These are phyloP conservation scores for Peronospora destructor DNA, from an alignment of 352 stramenopile genomes.

Conservation along the genomic window DNA sequence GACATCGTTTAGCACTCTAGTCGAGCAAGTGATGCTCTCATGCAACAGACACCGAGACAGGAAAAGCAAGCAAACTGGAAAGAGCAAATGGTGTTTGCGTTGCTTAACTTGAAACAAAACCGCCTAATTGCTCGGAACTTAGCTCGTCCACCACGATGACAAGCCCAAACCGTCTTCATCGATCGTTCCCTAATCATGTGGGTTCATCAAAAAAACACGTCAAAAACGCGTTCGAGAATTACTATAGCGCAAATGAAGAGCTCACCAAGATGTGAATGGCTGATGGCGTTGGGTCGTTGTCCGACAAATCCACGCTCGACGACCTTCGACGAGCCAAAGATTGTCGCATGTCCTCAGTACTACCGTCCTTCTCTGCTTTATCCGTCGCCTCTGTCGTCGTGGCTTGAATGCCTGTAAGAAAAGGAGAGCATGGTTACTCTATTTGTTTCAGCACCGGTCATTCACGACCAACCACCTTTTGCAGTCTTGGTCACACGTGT, in stretches of 20 bases:
- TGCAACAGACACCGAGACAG: slow-evolving; percentile 20
- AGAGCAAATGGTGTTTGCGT: slow-evolving; percentile 10
- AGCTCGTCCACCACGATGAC: slow-evolving; percentile 74
- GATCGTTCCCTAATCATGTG: slow-evolving; percentile 62
- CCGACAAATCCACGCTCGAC: slow-evolving; percentile 79
- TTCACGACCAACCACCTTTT: slow-evolving; percentile 31
- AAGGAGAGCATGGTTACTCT: background rate
- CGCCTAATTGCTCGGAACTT: slow-evolving; percentile 4
- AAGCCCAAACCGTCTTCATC: slow-evolving; percentile 79
- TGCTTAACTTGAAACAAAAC: slow-evolving; percentile 7
- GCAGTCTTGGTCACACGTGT: slow-evolving; percentile 85
- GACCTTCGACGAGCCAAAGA: slow-evolving; percentile 62
- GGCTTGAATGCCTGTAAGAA: slow-evolving; percentile 61
- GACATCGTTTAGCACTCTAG: slow-evolving; percentile 3
- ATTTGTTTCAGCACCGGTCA: background rate
- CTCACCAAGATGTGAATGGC: slow-evolving; percentile 78
- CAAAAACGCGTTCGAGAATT: background rate
- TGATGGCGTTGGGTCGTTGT: slow-evolving; percentile 74
- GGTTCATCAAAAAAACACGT: background rate
- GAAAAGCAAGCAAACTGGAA: slow-evolving; percentile 7
- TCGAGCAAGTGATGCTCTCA: background rate
- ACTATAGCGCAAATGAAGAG: background rate
- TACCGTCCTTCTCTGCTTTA: slow-evolving; percentile 40
- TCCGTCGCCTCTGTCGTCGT: slow-evolving; percentile 80
- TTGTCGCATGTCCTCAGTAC: slow-evolving; percentile 62